A percentile compares a stretch with the other conserved stretches of the same genome.
phyloP scores from a whole-genome alignment of 495 filamentous ascomycete species.

The Penicillium herquei region DNA sequence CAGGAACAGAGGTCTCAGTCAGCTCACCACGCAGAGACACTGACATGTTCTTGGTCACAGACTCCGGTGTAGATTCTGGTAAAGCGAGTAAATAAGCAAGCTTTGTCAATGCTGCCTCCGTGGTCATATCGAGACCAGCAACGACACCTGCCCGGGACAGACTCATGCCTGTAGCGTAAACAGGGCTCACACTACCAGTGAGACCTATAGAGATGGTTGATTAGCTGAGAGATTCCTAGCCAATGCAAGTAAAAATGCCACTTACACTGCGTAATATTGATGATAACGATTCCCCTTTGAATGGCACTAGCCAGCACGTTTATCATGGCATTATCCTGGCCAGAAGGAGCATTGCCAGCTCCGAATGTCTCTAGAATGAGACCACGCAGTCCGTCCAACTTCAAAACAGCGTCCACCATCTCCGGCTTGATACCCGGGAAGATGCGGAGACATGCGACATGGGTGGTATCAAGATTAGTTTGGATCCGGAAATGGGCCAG shows the following conservation, averaged over 20 bases:
- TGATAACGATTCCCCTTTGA: conserved; percentile 77
- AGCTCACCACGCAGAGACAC: conserved; percentile 79
- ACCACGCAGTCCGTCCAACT: conserved; percentile 73
- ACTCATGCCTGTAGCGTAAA: conserved; percentile 88
- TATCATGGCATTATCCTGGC: conserved; percentile 79
- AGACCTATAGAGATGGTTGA: conserved; percentile 39
- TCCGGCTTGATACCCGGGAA: conserved; percentile 95
- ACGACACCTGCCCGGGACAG: conserved; percentile 88
- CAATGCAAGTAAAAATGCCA: neutral
- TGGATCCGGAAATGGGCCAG: conserved; percentile 76
- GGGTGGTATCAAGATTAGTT: conserved; percentile 75
- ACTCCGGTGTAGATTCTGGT: conserved; percentile 56
- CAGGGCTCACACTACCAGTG: conserved; percentile 81
- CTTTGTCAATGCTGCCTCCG: conserved; percentile 92
- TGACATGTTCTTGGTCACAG: conserved; percentile 71
- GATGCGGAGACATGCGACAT: conserved; percentile 90
- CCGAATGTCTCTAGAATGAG: conserved; percentile 94
- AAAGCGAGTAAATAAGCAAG: conserved; percentile 81
- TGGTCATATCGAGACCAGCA: conserved; percentile 89
- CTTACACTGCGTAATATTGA: conserved; percentile 91
- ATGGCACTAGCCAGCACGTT: conserved; percentile 77
- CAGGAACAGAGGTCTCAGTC: conserved; percentile 62
- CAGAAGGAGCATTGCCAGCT: conserved; percentile 87
- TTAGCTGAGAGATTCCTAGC: no score
- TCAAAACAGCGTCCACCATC: conserved; percentile 88